These are phyloP conservation scores for Graphiopsis chlorocephala DNA, from an alignment of 2,329 filamentous ascomycete genomes.

Conservation along the genomic window DNA sequence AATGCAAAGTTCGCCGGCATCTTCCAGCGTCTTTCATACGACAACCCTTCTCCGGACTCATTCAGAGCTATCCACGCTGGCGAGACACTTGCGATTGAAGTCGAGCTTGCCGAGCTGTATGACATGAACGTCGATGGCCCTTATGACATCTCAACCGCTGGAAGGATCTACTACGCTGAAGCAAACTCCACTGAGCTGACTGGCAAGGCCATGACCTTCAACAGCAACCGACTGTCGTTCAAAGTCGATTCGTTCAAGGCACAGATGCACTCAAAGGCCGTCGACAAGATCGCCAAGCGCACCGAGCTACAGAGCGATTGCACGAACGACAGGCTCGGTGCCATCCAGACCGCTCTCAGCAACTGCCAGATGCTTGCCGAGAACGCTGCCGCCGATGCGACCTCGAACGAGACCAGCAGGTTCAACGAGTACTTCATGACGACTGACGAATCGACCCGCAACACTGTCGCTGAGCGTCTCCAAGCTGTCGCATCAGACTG, in stretches of 20 bases:
- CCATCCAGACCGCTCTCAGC: constrained; percentile 51
- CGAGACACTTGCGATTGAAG: constrained; percentile 52
- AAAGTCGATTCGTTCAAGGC: constrained; percentile 57
- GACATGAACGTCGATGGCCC: constrained; percentile 8
- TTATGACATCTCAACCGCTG: constrained; percentile 56
- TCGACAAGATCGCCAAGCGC: constrained; percentile 48
- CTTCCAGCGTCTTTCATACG: constrained; percentile 50
- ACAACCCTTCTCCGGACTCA: constrained; percentile 46
- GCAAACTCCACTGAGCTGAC: constrained; percentile 52
- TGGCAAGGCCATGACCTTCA: constrained; percentile 53
- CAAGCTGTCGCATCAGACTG: constrained; percentile 57
- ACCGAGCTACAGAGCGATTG: constrained; percentile 49
- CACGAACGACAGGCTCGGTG: constrained; percentile 45
- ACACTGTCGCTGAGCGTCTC: constrained; percentile 51
- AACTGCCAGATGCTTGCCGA: constrained; percentile 56
- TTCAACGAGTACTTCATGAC: constrained; percentile 56
- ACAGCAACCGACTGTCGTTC: constrained; percentile 58
- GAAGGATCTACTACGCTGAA: constrained; percentile 56
- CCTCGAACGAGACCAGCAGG: constrained; percentile 39
- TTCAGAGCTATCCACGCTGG: constrained; percentile 50
- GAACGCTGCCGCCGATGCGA: constrained; percentile 51
- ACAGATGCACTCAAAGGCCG: constrained; percentile 48
- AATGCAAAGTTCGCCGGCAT: constrained; percentile 51
- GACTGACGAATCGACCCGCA: constrained; percentile 44
- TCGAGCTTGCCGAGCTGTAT: constrained; percentile 57